A percentile compares a stretch with the other conserved stretches of the same genome.
phyloP scores from a whole-genome alignment of 805 yeast species.

The Myxozyma melibiosi region DNA sequence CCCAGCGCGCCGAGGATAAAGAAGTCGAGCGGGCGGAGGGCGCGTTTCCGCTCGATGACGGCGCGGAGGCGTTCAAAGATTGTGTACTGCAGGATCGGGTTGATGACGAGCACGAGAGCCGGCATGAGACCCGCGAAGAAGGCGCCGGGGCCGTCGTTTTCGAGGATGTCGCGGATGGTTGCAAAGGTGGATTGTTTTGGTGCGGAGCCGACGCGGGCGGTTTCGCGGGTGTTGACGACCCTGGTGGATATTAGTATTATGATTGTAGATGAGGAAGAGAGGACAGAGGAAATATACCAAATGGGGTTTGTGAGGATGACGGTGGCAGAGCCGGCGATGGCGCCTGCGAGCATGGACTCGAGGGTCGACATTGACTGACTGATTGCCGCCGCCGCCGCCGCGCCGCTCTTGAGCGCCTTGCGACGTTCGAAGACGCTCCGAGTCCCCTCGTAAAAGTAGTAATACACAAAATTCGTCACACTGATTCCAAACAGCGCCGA shows the following conservation, averaged over 20 bases:
- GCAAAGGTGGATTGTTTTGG: slow-evolving; percentile 52
- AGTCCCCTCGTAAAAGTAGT: slow-evolving; percentile 84
- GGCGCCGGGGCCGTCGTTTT: slow-evolving; percentile 69
- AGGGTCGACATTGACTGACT: slow-evolving; percentile 54
- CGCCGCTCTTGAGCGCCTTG: slow-evolving; percentile 36
- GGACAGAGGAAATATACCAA: slow-evolving; percentile 55
- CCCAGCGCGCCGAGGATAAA: slow-evolving; percentile 87
- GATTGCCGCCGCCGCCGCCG: slow-evolving; percentile 24
- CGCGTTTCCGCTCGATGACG: slow-evolving; percentile 56
- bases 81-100: slow-evolving; percentile 91
- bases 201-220: slow-evolving; percentile 50
- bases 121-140: slow-evolving; percentile 86
- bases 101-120: slow-evolving; percentile 79
- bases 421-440: slow-evolving; percentile 38
- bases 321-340: slow-evolving; percentile 85
- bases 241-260: not conserved
- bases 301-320: slow-evolving; percentile 82
- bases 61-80: slow-evolving; percentile 85
- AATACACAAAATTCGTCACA: slow-evolving; percentile 83
- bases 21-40: slow-evolving; percentile 70
- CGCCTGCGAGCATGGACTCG: slow-evolving; percentile 76
- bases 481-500: slow-evolving; percentile 86
- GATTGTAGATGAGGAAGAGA: not conserved
- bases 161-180: slow-evolving; percentile 62
- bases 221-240: slow-evolving; percentile 83